A percentile compares a stretch with the other conserved stretches of the same genome.
phyloP scores from a whole-genome alignment of 306 rosid genomes.

The Casuarina glauca region DNA sequence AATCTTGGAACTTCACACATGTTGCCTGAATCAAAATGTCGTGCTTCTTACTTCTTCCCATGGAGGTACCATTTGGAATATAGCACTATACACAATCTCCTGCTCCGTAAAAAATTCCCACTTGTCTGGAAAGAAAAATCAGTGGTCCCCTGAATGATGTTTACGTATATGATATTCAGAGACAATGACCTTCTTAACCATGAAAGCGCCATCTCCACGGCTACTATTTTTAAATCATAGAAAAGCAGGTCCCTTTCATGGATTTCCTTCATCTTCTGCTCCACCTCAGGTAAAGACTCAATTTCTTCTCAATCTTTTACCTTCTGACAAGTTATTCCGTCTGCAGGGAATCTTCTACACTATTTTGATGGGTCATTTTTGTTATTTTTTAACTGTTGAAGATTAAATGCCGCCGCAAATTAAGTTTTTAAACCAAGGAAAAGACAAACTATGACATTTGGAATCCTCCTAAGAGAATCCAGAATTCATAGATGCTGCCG shows the following conservation, averaged over 20 bases:
- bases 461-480: slow-evolving; percentile 44
- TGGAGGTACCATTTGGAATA: no score
- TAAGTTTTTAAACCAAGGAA: slow-evolving; percentile 34
- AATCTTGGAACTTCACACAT: no score
- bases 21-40: no score
- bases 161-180: background rate
- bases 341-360: slow-evolving; percentile 9
- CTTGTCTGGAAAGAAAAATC: no score
- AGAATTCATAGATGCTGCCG: slow-evolving; percentile 41
- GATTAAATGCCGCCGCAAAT: slow-evolving; percentile 34
- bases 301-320: slow-evolving; percentile 13
- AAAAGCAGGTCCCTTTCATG: slow-evolving; percentile 43
- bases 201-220: slow-evolving; percentile 53
- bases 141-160: background rate
- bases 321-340: background rate
- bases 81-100: background rate
- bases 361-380: background rate
- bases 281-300: slow-evolving; percentile 22
- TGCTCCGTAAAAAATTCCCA: background rate
- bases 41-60: no score
- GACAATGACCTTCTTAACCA: background rate
- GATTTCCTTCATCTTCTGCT: slow-evolving; percentile 36
- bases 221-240: slow-evolving; percentile 32
- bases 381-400: slow-evolving; percentile 27
- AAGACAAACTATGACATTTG: slow-evolving; percentile 49